A percentile compares a stretch with the other conserved stretches of the same genome.
Conservation (phyloP, 371 early-diverging fungal genomes). For the Rhizopus delemar region DNA sequence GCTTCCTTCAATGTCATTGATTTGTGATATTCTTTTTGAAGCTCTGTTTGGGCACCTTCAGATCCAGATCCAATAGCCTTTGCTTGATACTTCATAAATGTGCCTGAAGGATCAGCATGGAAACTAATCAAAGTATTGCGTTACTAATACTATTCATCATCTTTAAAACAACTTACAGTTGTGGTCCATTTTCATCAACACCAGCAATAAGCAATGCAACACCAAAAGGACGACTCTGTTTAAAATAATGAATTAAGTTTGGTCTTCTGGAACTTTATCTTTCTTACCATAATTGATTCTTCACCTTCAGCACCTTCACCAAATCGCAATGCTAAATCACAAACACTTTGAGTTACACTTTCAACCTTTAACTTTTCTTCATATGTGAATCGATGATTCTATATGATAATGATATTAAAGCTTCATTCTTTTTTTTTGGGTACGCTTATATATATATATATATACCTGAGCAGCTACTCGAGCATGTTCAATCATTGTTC, state of each 20-base stretch:
- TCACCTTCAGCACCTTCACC: constrained; percentile 96
- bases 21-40: constrained; percentile 94
- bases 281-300: constrained; percentile 89
- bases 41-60: constrained; percentile 97
- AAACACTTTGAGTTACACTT: constrained; percentile 95
- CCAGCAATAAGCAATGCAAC: constrained; percentile 98
- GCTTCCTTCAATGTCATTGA: constrained; percentile 88
- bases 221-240: constrained; percentile 96
- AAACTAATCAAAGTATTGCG: constrained; percentile 49
- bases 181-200: constrained; percentile 96
- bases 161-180: constrained; percentile 71
- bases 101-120: constrained; percentile 97
- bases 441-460: no score
- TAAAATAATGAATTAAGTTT: not conserved
- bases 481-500: constrained; percentile 97
- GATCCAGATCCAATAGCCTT: constrained; percentile 98
- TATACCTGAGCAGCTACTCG: constrained; percentile 91
- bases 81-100: constrained; percentile 89
- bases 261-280: no score
- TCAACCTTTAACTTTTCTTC: constrained; percentile 94
- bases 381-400: constrained; percentile 95
- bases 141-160: no score
- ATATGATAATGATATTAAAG: no score
- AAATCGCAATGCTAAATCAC: constrained; percentile 95
- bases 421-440: not conserved